Evolutionary conservation across 768 basidiomycete genomes (phyloP).

Genomic region (Boletales sp.): DNA sequence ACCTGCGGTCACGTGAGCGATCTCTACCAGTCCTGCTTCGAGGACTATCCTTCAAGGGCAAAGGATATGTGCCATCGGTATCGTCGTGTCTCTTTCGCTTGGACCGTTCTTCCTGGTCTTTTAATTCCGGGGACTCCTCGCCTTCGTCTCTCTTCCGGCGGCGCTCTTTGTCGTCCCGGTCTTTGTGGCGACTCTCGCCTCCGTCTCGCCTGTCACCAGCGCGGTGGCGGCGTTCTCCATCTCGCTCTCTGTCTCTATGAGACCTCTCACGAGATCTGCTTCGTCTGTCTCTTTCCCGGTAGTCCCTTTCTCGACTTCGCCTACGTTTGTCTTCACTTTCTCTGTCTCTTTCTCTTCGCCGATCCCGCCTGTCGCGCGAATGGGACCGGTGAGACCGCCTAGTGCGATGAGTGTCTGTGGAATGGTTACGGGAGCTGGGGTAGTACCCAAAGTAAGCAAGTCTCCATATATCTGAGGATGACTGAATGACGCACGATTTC

Average conservation of each 20-base stretch:
- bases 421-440: conserved; percentile 65
- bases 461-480: background rate
- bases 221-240: conserved; percentile 43
- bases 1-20: conserved; percentile 54
- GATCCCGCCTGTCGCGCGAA: conserved; percentile 51
- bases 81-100: conserved; percentile 69
- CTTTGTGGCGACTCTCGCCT: conserved; percentile 53
- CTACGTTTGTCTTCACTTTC: conserved; percentile 59
- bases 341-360: conserved; percentile 48
- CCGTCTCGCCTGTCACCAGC: conserved; percentile 44
- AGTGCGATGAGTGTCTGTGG: conserved; percentile 73
- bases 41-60: conserved; percentile 46
- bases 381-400: conserved; percentile 68
- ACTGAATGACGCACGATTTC: conserved; percentile 50
- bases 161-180: conserved; percentile 48
- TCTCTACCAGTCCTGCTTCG: conserved; percentile 41
- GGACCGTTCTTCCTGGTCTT: conserved; percentile 50
- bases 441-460: conserved; percentile 7
- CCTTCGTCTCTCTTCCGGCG: conserved; percentile 70
- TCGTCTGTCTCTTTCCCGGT: conserved; percentile 46
- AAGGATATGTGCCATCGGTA: conserved; percentile 39
- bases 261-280: conserved; percentile 50
- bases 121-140: conserved; percentile 43
- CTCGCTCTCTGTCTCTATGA: conserved; percentile 37
- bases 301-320: conserved; percentile 55